A percentile compares a stretch with the other conserved stretches of the same genome.
These are phyloP conservation scores for Aspergillus hiratsukae DNA, from an alignment of 2,329 filamentous ascomycete genomes.

Conservation along the genomic window DNA sequence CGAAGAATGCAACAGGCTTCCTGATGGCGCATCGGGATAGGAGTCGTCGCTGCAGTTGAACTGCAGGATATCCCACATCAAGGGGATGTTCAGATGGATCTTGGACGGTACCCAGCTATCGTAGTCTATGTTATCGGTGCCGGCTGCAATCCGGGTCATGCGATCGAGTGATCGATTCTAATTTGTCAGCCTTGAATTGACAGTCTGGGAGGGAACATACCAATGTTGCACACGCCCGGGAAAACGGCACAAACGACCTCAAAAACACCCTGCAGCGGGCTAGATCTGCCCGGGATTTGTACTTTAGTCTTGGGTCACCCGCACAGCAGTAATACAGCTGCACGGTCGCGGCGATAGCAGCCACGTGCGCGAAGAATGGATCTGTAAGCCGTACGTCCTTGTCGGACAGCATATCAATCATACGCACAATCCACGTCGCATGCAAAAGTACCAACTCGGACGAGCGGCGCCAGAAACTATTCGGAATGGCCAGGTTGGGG, in stretches of 20 bases:
- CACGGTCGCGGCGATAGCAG: conserved; percentile 51
- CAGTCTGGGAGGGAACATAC: conserved; percentile 26
- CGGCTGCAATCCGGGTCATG: conserved; percentile 48
- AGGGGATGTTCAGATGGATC: conserved; percentile 49
- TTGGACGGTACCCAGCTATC: conserved; percentile 52
- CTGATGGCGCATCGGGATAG: conserved; percentile 31
- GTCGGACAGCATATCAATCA: conserved; percentile 53
- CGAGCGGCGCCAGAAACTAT: conserved; percentile 52
- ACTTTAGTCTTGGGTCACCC: conserved; percentile 45
- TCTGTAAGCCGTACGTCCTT: conserved; percentile 48
- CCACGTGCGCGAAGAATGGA: conserved; percentile 50
- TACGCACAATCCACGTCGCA: conserved; percentile 51
- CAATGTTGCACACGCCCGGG: conserved; percentile 44
- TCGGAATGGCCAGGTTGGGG: conserved; percentile 49
- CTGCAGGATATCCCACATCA: conserved; percentile 53
- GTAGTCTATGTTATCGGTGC: conserved; percentile 43
- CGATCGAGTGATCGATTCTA: conserved; percentile 48
- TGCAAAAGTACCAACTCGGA: conserved; percentile 51
- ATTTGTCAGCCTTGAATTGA: conserved; percentile 4
- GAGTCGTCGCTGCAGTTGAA: conserved; percentile 40
- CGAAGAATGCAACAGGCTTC: conserved; percentile 42
- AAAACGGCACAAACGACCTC: conserved; percentile 46
- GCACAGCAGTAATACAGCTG: conserved; percentile 53
- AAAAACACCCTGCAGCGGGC: conserved; percentile 49
- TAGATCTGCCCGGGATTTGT: conserved; percentile 51